Conservation (phyloP, 345 rosid genomes). For the Durio zibethinus region DNA sequence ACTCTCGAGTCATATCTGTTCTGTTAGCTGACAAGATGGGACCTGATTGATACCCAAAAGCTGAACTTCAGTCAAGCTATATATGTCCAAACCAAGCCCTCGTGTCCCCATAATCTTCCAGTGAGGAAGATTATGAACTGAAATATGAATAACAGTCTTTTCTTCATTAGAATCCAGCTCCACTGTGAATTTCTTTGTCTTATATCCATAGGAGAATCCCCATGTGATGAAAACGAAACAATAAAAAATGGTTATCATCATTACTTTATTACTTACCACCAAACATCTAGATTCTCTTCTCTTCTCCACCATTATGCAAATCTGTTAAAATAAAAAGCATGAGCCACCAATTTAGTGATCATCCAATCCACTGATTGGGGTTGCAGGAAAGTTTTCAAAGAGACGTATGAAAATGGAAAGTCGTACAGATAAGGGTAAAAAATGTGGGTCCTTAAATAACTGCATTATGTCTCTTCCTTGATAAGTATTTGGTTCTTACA, state of each 20-base stretch:
- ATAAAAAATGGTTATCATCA: not conserved
- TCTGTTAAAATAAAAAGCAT: not conserved
- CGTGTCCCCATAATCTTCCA: not conserved
- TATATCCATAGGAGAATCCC: not conserved
- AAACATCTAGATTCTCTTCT: too few relatives aligned
- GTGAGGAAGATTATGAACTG: not conserved
- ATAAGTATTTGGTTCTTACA: not conserved
- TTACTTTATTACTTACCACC: not conserved
- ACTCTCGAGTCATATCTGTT: too few relatives aligned
- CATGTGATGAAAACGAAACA: not conserved
- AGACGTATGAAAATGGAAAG: not conserved
- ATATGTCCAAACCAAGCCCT: not conserved
- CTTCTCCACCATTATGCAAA: not conserved
- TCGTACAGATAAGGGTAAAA: not conserved
- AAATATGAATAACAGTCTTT: not conserved
- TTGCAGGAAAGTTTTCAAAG: not conserved
- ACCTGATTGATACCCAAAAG: not conserved
- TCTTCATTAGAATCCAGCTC: not conserved
- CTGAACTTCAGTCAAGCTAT: not conserved
- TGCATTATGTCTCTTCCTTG: not conserved
- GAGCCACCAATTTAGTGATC: not conserved
- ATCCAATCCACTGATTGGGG: not conserved
- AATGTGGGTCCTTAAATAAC: not conserved
- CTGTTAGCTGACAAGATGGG: not conserved
- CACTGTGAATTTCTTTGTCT: not conserved